Percentiles rank a stretch among this genome's conserved stretches.
Evolutionary conservation across 352 stramenopile species (phyloP).

Genomic region (Pythium vanterpoolii): DNA sequence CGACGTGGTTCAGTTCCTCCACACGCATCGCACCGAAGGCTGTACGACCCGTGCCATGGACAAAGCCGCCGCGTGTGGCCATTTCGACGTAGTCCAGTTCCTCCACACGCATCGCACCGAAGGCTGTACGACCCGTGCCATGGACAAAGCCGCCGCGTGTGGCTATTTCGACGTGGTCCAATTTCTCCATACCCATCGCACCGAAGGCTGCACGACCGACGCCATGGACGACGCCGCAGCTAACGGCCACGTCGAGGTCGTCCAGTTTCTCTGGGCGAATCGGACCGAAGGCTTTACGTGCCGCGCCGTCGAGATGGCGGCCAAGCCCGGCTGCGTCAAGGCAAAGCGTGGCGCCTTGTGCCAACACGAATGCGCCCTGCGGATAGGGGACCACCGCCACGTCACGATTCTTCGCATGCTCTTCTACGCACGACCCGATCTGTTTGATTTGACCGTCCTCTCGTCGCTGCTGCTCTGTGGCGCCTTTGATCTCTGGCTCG

Average conservation of each 20-base stretch:
- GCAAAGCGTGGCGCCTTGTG: background rate
- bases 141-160: background rate
- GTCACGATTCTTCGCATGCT: slow-evolving; percentile 2
- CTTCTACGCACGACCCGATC: background rate
- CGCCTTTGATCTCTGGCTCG: slow-evolving; percentile 8
- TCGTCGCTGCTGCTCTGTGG: slow-evolving; percentile 1
- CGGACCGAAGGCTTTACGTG: slow-evolving; percentile 1
- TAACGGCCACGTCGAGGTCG: slow-evolving; percentile 9
- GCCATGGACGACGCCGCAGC: slow-evolving; percentile 16
- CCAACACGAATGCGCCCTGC: background rate
- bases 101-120: slow-evolving; percentile 10
- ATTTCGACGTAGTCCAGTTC: slow-evolving; percentile 25
- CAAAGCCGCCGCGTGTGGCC: slow-evolving; percentile 13
- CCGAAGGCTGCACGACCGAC: slow-evolving; percentile 18
- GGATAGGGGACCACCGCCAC: slow-evolving; percentile 1
- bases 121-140: background rate
- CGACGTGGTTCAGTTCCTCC: background rate
- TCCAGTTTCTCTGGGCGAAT: slow-evolving; percentile 14
- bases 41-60: slow-evolving; percentile 28
- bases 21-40: background rate
- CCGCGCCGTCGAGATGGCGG: background rate
- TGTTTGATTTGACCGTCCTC: background rate
- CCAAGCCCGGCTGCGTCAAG: background rate
- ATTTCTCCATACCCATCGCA: slow-evolving; percentile 9
- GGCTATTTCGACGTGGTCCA: background rate